phyloP scores from a whole-genome alignment of 805 yeast genomes.

The Candida boleticola region DNA sequence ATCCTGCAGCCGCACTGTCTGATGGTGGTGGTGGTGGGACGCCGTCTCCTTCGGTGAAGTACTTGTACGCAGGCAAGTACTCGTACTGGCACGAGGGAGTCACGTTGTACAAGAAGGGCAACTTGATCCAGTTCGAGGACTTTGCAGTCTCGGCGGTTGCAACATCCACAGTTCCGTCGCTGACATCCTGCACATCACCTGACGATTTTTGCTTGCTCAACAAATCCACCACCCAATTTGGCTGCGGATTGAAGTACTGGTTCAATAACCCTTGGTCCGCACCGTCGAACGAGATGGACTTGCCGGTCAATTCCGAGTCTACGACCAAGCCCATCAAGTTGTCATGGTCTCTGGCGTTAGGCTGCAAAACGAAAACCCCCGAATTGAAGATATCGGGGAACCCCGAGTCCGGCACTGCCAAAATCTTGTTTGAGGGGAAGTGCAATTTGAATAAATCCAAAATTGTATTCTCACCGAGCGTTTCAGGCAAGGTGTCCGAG shows the following conservation, averaged over 20 bases:
- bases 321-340: conserved; percentile 33
- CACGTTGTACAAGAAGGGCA: conserved; percentile 84
- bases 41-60: conserved; percentile 32
- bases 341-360: conserved; percentile 42
- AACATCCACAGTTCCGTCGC: background rate
- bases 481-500: conserved; percentile 55
- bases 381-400: conserved; percentile 91
- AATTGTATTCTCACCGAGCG: conserved; percentile 16
- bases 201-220: background rate
- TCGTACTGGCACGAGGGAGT: conserved; percentile 66
- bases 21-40: background rate
- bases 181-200: background rate
- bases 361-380: conserved; percentile 66
- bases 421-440: conserved; percentile 22
- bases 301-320: conserved; percentile 11
- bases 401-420: conserved; percentile 79
- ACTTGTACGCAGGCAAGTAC: conserved; percentile 65
- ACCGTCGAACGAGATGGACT: conserved; percentile 62
- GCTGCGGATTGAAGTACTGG: conserved; percentile 56
- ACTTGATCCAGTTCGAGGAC: conserved; percentile 54
- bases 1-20: too few species aligned
- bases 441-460: conserved; percentile 29
- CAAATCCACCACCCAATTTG: conserved; percentile 35
- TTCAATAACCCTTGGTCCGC: conserved; percentile 91
- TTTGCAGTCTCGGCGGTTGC: background rate